phyloP scores from a whole-genome alignment of 2,329 filamentous ascomycete species.

The Fusarium staphyleae region DNA sequence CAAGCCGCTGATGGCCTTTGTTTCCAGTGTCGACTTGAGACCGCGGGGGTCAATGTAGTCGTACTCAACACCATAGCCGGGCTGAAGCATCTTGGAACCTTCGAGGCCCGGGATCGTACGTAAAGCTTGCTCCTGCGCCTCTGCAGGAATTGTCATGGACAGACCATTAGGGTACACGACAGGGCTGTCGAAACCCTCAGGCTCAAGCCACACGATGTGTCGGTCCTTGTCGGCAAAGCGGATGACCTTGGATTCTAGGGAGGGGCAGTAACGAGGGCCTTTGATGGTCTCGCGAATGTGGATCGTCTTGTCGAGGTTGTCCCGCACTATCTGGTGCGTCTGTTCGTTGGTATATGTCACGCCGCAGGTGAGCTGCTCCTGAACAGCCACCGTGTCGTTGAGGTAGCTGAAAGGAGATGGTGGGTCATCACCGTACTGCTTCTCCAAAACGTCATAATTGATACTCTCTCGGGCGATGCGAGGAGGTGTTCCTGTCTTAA shows the following conservation, averaged over 20 bases:
- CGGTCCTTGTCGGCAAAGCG: conserved; percentile 80
- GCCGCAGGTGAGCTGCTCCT: conserved; percentile 85
- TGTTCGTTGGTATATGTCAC: conserved; percentile 85
- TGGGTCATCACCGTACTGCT: conserved; percentile 82
- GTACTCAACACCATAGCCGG: conserved; percentile 97
- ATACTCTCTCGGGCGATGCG: conserved; percentile 84
- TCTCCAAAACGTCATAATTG: conserved; percentile 74
- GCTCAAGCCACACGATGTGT: conserved; percentile 96
- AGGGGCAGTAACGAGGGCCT: conserved; percentile 94
- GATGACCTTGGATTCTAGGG: conserved; percentile 91
- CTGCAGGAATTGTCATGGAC: conserved; percentile 93
- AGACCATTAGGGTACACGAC: conserved; percentile 96
- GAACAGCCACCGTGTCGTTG: conserved; percentile 77
- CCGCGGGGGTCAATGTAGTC: conserved; percentile 96
- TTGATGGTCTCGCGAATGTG: conserved; percentile 96
- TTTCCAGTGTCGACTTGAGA: conserved; percentile 88
- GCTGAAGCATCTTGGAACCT: conserved; percentile 88
- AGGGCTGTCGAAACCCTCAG: conserved; percentile 89
- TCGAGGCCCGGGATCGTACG: conserved; percentile 88
- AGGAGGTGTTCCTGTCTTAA: conserved; percentile 97
- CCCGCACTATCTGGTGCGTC: conserved; percentile 83
- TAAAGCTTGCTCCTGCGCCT: conserved; percentile 85
- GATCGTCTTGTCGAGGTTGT: conserved; percentile 93
- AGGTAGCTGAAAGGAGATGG: conserved; percentile 92
- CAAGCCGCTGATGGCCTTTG: conserved; percentile 86